Conservation (phyloP, 176 grass and related monocot genomes). For the Pontederia paniculata region DNA sequence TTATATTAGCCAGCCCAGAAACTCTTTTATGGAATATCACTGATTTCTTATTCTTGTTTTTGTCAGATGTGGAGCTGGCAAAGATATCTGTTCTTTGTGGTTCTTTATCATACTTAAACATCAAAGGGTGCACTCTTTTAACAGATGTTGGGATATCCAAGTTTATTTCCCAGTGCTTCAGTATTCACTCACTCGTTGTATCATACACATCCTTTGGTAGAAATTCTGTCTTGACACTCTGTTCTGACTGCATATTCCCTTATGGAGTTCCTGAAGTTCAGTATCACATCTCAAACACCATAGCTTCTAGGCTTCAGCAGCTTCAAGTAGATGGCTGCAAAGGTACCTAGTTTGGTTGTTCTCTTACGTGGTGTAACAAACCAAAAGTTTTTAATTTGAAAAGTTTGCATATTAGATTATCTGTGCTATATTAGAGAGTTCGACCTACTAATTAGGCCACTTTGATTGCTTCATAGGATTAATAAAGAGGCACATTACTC, state of each 20-base stretch:
- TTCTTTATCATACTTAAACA: constrained; percentile 55
- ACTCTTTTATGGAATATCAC: not conserved
- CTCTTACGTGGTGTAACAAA: not conserved
- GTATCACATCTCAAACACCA: constrained; percentile 21
- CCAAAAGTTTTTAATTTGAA: too few relatives aligned
- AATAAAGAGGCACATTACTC: too few relatives aligned
- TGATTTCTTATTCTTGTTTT: not conserved
- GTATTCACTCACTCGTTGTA: constrained; percentile 44
- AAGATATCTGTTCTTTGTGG: constrained; percentile 27
- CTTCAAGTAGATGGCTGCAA: constrained; percentile 46
- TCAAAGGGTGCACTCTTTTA: constrained; percentile 44
- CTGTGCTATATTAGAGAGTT: too few relatives aligned
- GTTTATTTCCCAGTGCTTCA: constrained; percentile 35
- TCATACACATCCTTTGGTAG: constrained; percentile 51
- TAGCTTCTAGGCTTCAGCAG: constrained; percentile 39
- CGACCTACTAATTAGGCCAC: too few relatives aligned
- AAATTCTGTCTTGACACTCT: constrained; percentile 31
- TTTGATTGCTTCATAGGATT: too few relatives aligned
- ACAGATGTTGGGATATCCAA: constrained; percentile 53
- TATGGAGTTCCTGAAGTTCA: constrained; percentile 2
- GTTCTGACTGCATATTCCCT: constrained; percentile 12
- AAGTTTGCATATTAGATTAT: too few relatives aligned
- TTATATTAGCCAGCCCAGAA: not conserved
- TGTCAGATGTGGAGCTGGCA: constrained; percentile 36
- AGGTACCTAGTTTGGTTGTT: constrained; percentile 24